Percentiles rank a stretch among this genome's conserved stretches.
Evolutionary conservation across 306 rosid species (phyloP).

Genomic region (Malus sieversii): DNA sequence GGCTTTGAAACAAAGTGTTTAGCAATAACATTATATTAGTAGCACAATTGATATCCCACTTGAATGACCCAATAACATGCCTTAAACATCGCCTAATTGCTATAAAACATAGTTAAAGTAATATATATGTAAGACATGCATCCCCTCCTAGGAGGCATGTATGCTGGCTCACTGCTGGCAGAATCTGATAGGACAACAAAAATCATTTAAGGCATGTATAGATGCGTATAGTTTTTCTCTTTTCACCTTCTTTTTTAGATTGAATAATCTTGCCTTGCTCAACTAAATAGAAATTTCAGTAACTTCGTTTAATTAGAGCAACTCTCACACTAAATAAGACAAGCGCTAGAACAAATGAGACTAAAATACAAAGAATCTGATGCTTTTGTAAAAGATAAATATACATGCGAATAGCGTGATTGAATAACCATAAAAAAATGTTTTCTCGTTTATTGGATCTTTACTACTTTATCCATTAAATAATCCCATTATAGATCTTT

Average conservation of each 20-base stretch:
- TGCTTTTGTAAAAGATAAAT: no score
- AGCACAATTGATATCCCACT: conserved; percentile 21
- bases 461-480: background rate
- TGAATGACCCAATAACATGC: conserved; percentile 11
- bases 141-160: conserved; percentile 18
- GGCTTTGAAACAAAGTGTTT: conserved; percentile 37
- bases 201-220: background rate
- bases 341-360: no score
- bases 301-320: no score
- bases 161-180: conserved; percentile 12
- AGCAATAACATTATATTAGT: conserved; percentile 20
- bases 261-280: no score
- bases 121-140: background rate
- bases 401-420: no score
- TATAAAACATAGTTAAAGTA: background rate
- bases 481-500: background rate
- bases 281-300: no score
- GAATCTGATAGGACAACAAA: conserved; percentile 23
- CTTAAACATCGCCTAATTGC: background rate
- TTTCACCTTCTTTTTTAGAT: background rate
- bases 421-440: no score
- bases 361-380: no score
- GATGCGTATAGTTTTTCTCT: background rate
- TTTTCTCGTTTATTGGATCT: no score
- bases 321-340: no score